Evolutionary conservation across 768 basidiomycete species (phyloP).

Genomic region (Cystobasidium ongulense): DNA sequence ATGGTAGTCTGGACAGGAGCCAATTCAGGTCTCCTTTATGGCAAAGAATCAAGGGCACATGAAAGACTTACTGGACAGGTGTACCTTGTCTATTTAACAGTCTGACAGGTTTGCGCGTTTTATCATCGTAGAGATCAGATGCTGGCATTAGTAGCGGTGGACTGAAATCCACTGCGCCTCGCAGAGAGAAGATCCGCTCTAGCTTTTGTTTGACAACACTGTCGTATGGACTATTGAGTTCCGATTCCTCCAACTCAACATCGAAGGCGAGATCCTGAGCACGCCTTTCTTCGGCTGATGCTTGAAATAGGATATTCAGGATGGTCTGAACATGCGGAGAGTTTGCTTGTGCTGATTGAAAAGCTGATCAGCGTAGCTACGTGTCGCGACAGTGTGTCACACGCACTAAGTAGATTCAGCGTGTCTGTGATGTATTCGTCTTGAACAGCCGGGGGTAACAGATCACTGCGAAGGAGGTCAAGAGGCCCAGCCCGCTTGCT

Average conservation of each 20-base stretch:
- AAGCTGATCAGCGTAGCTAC: not conserved
- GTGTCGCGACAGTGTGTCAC: not conserved
- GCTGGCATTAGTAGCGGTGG: conserved; percentile 40
- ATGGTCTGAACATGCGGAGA: conserved; percentile 25
- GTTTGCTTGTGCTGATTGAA: conserved; percentile 19
- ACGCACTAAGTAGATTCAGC: conserved; percentile 34
- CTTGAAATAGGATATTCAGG: conserved; percentile 20
- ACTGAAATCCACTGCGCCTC: conserved; percentile 39
- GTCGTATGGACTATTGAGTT: conserved; percentile 38
- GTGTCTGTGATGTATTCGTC: conserved; percentile 41
- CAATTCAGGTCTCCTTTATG: too few relatives aligned
- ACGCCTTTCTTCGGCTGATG: not conserved
- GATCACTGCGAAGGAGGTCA: conserved; percentile 38
- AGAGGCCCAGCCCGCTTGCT: conserved; percentile 39
- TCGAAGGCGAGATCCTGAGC: conserved; percentile 28
- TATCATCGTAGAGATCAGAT: conserved; percentile 37
- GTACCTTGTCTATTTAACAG: conserved; percentile 39
- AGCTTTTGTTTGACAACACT: conserved; percentile 40
- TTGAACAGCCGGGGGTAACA: conserved; percentile 38
- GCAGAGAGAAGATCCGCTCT: conserved; percentile 36
- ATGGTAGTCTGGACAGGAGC: conserved; percentile 30
- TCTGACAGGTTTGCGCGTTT: conserved; percentile 36
- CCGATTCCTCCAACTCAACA: conserved; percentile 18
- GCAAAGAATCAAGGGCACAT: too few relatives aligned
- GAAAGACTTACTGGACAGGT: conserved; percentile 29